Evolutionary conservation across 2,329 filamentous ascomycete genomes (phyloP).

Genomic region (Pseudogymnoascus sp.): DNA sequence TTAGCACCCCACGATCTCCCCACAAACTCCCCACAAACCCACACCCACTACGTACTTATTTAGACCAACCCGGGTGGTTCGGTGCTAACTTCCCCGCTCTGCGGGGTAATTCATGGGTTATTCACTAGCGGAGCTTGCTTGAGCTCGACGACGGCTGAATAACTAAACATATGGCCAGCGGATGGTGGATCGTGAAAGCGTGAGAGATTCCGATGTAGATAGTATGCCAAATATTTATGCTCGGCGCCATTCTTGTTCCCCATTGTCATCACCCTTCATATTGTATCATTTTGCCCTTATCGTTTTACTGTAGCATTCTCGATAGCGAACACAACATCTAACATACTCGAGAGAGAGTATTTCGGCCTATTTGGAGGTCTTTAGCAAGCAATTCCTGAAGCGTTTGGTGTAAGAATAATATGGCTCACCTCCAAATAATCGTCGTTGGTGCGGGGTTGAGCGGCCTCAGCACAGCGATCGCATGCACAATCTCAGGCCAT

Average conservation of each 20-base stretch:
- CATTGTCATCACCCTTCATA: background rate
- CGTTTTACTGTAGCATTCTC: background rate
- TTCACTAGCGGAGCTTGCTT: background rate
- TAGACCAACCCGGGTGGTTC: background rate
- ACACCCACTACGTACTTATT: too few species aligned
- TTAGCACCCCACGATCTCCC: background rate
- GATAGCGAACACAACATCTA: background rate
- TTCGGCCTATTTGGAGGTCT: background rate
- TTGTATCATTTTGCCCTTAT: background rate
- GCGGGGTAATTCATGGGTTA: background rate
- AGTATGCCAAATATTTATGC: background rate
- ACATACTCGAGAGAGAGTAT: background rate
- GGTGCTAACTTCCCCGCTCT: background rate
- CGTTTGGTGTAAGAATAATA: background rate
- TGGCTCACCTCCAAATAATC: constrained; percentile 27
- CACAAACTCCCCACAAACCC: background rate
- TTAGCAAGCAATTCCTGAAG: background rate
- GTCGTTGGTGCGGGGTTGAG: constrained; percentile 48
- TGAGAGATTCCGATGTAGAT: background rate
- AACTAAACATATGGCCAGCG: background rate
- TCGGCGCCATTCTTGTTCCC: background rate
- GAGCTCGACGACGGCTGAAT: background rate
- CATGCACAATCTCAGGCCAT: constrained; percentile 26
- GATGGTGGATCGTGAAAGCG: background rate
- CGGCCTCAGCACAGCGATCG: constrained; percentile 36